Evolutionary conservation across 106 monocot genomes (phyloP).

Genomic region (Dendrobium chrysotoxum): DNA sequence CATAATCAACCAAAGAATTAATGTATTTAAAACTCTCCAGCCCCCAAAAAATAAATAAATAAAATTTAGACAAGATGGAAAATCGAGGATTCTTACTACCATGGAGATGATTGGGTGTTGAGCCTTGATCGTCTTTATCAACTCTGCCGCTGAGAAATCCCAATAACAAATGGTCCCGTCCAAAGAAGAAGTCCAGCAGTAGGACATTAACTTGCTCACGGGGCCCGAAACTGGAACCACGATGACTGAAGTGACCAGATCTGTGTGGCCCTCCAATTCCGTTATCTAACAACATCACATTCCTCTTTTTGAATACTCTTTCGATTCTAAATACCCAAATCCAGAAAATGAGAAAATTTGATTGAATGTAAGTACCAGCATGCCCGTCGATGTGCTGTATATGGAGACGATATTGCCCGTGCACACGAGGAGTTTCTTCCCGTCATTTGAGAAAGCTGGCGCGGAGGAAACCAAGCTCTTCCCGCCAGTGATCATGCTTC

Average conservation of each 20-base stretch:
- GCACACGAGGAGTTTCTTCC: constrained; percentile 71
- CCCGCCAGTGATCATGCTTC: constrained; percentile 69
- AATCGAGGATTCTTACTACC: constrained; percentile 23
- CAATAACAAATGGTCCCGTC: constrained; percentile 63
- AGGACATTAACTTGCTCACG: constrained; percentile 36
- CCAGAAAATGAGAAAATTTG: not conserved
- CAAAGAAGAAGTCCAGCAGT: constrained; percentile 66
- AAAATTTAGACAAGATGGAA: not conserved
- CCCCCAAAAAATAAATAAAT: not conserved
- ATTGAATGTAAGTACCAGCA: constrained; percentile 39
- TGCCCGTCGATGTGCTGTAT: constrained; percentile 79
- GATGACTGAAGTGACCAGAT: constrained; percentile 44
- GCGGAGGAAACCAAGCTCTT: constrained; percentile 64
- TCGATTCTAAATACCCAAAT: not conserved
- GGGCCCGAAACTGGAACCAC: constrained; percentile 34
- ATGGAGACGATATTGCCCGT: constrained; percentile 74
- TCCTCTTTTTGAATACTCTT: not conserved
- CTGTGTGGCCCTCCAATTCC: constrained; percentile 53
- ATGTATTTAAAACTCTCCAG: not conserved
- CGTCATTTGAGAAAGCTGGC: constrained; percentile 81
- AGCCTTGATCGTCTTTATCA: constrained; percentile 49
- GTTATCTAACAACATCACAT: constrained; percentile 24
- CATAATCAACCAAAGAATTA: not conserved
- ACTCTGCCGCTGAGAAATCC: constrained; percentile 43
- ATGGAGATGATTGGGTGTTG: constrained; percentile 52